Evolutionary conservation across 2,329 filamentous ascomycete species (phyloP).

Genomic region (Fusarium chlamydosporum): DNA sequence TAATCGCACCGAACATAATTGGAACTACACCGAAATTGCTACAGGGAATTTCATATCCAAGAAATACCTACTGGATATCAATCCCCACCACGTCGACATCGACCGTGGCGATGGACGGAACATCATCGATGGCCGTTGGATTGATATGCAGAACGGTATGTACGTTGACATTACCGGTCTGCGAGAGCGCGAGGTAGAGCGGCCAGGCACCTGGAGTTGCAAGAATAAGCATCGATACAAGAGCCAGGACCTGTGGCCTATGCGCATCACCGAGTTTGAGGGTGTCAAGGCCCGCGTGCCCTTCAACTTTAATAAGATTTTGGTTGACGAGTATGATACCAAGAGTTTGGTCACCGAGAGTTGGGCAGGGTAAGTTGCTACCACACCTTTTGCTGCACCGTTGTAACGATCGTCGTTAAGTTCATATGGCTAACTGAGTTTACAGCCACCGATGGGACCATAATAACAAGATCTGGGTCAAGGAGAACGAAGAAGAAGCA

Average conservation of each 20-base stretch:
- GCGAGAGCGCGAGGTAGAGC: constrained; percentile 71
- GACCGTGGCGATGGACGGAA: constrained; percentile 77
- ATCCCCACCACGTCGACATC: constrained; percentile 75
- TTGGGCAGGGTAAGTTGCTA: constrained; percentile 71
- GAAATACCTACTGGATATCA: constrained; percentile 81
- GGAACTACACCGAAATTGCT: constrained; percentile 62
- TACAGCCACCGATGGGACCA: constrained; percentile 72
- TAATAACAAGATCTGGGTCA: constrained; percentile 72
- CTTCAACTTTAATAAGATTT: constrained; percentile 74
- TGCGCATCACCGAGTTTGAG: constrained; percentile 81
- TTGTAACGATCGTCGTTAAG: background rate
- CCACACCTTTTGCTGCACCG: background rate
- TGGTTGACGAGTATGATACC: constrained; percentile 75
- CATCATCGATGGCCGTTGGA: constrained; percentile 88
- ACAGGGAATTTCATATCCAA: constrained; percentile 57
- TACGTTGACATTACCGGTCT: constrained; percentile 88
- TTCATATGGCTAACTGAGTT: constrained; percentile 35
- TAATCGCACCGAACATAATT: constrained; percentile 77
- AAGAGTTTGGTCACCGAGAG: constrained; percentile 72
- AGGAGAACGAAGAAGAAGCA: constrained; percentile 53
- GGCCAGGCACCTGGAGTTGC: constrained; percentile 80
- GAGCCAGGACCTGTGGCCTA: constrained; percentile 79
- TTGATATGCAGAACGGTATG: constrained; percentile 80
- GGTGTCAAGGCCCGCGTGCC: constrained; percentile 79
- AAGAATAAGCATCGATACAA: constrained; percentile 84